Evolutionary conservation across 805 yeast species (phyloP).

Genomic region (Tetrapisispora arboricola): DNA sequence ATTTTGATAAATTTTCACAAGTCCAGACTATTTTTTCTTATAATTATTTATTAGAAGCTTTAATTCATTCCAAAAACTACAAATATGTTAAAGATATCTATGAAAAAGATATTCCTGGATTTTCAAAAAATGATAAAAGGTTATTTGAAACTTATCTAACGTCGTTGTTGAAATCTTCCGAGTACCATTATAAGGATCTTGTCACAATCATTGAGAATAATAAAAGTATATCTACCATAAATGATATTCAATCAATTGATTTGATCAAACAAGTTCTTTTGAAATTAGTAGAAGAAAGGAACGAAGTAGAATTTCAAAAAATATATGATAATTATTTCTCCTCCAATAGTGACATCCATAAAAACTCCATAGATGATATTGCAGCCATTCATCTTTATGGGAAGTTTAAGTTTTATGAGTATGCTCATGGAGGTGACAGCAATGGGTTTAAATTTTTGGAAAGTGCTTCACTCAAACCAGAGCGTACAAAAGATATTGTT

Average conservation of each 20-base stretch:
- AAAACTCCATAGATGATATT: conserved; percentile 13
- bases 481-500: conserved; percentile 9
- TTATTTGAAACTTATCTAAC: conserved; percentile 17
- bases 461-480: conserved; percentile 13
- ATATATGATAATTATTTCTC: conserved; percentile 13
- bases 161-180: conserved; percentile 8
- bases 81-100: conserved; percentile 16
- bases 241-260: conserved; percentile 9
- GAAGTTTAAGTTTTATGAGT: conserved; percentile 8
- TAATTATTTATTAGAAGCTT: conserved; percentile 15
- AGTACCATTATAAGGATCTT: conserved; percentile 7
- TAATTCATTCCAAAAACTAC: conserved; percentile 13
- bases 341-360: neutral
- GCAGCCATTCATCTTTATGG: conserved; percentile 19
- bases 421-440: conserved; percentile 1
- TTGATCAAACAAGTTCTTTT: conserved; percentile 18
- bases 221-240: neutral
- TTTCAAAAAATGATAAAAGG: conserved; percentile 10
- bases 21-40: conserved; percentile 11
- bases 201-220: conserved; percentile 11
- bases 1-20: conserved; percentile 3
- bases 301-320: conserved; percentile 8
- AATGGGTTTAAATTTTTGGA: conserved; percentile 14
- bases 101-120: conserved; percentile 18
- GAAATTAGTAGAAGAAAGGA: conserved; percentile 8